phyloP scores from a whole-genome alignment of 306 rosid species.

The Delonix regia region DNA sequence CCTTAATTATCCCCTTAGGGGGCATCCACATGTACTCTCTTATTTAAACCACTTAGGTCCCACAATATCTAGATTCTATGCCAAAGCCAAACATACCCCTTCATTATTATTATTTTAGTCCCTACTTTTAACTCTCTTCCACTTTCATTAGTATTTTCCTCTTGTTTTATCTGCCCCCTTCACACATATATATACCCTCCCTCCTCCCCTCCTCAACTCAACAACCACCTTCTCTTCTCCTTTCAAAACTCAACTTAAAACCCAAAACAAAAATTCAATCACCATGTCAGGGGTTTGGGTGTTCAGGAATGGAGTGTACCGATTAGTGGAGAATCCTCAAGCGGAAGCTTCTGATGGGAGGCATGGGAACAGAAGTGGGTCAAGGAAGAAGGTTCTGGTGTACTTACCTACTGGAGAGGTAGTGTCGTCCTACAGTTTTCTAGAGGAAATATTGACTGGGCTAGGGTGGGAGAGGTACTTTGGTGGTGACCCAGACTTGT shows the following conservation, averaged over 20 bases:
- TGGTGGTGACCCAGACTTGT: constrained; percentile 76
- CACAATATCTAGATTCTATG: constrained; percentile 83
- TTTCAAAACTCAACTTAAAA: not conserved
- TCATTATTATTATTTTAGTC: not conserved
- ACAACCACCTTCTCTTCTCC: not conserved
- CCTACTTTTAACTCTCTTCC: constrained; percentile 40
- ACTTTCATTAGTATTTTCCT: constrained; percentile 51
- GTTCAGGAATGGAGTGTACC: constrained; percentile 75
- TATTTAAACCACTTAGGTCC: constrained; percentile 54
- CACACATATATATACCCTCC: constrained; percentile 53
- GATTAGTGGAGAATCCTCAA: constrained; percentile 72
- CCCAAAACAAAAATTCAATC: not conserved
- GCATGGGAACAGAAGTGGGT: constrained; percentile 44
- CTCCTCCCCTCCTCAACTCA: constrained; percentile 42
- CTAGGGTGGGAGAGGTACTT: constrained; percentile 98
- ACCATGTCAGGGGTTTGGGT: constrained; percentile 90
- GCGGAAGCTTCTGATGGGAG: constrained; percentile 54
- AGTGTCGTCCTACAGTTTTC: constrained; percentile 63
- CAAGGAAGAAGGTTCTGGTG: constrained; percentile 65
- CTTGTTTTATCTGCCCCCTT: constrained; percentile 56
- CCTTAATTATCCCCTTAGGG: constrained; percentile 47
- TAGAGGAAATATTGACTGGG: constrained; percentile 64
- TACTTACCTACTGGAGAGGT: constrained; percentile 69
- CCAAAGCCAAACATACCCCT: constrained; percentile 52
- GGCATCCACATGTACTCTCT: constrained; percentile 50